Evolutionary conservation across 2,329 filamentous ascomycete genomes (phyloP).

Genomic region (Cladosporium phlei): DNA sequence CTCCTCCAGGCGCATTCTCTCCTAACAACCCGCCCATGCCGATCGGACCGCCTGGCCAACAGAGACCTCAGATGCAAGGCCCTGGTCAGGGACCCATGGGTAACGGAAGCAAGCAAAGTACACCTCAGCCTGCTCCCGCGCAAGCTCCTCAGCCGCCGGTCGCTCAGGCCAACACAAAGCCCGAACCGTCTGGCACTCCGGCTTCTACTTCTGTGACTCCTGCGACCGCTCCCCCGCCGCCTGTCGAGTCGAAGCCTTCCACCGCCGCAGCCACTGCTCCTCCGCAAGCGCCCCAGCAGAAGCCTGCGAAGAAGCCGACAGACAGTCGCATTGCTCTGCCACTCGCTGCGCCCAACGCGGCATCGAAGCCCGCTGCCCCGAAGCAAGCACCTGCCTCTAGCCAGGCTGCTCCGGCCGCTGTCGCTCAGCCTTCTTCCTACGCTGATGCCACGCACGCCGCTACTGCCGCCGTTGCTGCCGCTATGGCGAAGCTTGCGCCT

Average conservation of each 20-base stretch:
- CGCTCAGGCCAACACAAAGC: conserved; percentile 21
- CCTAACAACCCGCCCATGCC: conserved; percentile 39
- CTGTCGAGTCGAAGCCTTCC: conserved; percentile 65
- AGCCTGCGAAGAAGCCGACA: conserved; percentile 39
- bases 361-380: conserved; percentile 4
- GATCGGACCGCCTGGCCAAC: conserved; percentile 51
- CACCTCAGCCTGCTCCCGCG: conserved; percentile 25
- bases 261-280: conserved; percentile 51
- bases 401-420: conserved; percentile 9
- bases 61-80: conserved; percentile 40
- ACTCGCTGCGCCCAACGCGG: conserved; percentile 44
- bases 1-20: conserved; percentile 41
- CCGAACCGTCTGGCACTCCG: conserved; percentile 36
- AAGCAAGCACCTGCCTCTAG: not conserved
- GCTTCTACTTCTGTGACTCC: conserved; percentile 41
- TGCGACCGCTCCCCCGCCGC: conserved; percentile 53
- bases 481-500: conserved; percentile 66
- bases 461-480: conserved; percentile 71
- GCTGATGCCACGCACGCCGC: conserved; percentile 65
- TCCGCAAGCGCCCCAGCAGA: conserved; percentile 32
- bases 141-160: conserved; percentile 23
- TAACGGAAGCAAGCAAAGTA: conserved; percentile 35
- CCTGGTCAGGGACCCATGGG: conserved; percentile 35
- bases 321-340: conserved; percentile 57
- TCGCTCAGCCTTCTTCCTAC: conserved; percentile 19